phyloP scores from a whole-genome alignment of 768 basidiomycete genomes.

The Cystofilobasidium capitatum region DNA sequence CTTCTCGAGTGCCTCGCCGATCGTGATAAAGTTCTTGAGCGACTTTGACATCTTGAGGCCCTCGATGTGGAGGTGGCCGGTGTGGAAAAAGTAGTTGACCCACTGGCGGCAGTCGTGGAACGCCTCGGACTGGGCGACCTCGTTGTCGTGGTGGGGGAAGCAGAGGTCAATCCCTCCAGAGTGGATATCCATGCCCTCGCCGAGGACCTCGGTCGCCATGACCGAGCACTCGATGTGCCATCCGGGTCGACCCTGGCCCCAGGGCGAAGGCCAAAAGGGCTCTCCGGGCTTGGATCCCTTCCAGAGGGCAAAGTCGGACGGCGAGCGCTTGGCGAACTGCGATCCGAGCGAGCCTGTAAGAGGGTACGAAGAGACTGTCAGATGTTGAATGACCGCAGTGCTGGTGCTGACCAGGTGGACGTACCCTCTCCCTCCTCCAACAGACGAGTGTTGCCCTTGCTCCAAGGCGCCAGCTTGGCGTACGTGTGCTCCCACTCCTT shows the following conservation, averaged over 20 bases:
- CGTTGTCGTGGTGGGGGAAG: slow-evolving; percentile 99
- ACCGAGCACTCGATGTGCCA: slow-evolving; percentile 99
- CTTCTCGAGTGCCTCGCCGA: slow-evolving; percentile 69
- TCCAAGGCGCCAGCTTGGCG: slow-evolving; percentile 92
- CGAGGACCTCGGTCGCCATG: slow-evolving; percentile 87
- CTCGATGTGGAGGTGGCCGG: slow-evolving; percentile 95
- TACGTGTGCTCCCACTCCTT: slow-evolving; percentile 56
- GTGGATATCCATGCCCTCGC: slow-evolving; percentile 90
- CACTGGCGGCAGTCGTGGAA: slow-evolving; percentile 83
- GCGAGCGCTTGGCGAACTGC: slow-evolving; percentile 57
- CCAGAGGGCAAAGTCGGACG: slow-evolving; percentile 94
- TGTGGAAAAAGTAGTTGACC: slow-evolving; percentile 99
- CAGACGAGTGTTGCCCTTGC: slow-evolving; percentile 80
- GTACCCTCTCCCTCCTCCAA: slow-evolving; percentile 86
- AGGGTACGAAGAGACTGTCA: not conserved
- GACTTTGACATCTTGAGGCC: slow-evolving; percentile 99
- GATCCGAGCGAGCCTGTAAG: slow-evolving; percentile 51
- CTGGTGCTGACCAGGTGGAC: not conserved
- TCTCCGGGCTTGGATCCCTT: slow-evolving; percentile 94
- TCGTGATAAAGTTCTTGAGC: slow-evolving; percentile 97
- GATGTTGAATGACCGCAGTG: not conserved
- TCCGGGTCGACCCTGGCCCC: slow-evolving; percentile 91
- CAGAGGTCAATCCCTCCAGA: slow-evolving; percentile 93
- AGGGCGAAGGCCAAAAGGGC: slow-evolving; percentile 90
- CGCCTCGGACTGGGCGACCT: slow-evolving; percentile 95